Conservation (phyloP, 1,284 basidiomycete genomes). For the Leccinum insigne region DNA sequence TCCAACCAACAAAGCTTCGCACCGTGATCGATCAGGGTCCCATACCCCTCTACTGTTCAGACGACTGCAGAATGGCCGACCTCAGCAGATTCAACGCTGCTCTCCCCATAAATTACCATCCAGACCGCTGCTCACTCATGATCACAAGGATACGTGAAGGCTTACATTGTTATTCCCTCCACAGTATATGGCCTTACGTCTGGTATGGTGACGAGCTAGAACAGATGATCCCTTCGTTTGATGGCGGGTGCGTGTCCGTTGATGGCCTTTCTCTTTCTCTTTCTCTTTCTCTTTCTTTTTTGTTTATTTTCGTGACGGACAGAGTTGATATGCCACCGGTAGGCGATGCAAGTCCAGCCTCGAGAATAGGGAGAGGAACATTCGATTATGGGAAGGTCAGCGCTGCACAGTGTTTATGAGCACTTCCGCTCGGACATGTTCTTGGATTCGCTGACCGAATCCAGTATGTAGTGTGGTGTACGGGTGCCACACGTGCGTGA, state of each 20-base stretch:
- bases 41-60: slow-evolving; percentile 77
- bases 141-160: slow-evolving; percentile 36
- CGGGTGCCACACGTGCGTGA: slow-evolving; percentile 32
- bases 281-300: too few relatives aligned
- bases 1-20: slow-evolving; percentile 45
- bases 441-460: too few relatives aligned
- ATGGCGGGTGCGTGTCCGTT: slow-evolving; percentile 8
- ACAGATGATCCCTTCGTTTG: too few relatives aligned
- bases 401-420: too few relatives aligned
- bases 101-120: slow-evolving; percentile 47
- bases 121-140: slow-evolving; percentile 32
- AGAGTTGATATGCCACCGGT: too few relatives aligned
- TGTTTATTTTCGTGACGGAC: too few relatives aligned
- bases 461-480: too few relatives aligned
- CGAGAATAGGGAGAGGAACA: too few relatives aligned
- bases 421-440: slow-evolving; percentile 32
- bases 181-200: slow-evolving; percentile 39
- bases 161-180: slow-evolving; percentile 1
- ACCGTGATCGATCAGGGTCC: slow-evolving; percentile 75
- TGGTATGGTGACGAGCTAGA: slow-evolving; percentile 24
- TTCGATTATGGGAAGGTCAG: too few relatives aligned
- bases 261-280: not conserved
- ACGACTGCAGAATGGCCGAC: slow-evolving; percentile 66
- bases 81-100: slow-evolving; percentile 42
- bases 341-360: too few relatives aligned